phyloP scores from a whole-genome alignment of 805 yeast genomes.

The Kodamaea hsintzibuensis region DNA sequence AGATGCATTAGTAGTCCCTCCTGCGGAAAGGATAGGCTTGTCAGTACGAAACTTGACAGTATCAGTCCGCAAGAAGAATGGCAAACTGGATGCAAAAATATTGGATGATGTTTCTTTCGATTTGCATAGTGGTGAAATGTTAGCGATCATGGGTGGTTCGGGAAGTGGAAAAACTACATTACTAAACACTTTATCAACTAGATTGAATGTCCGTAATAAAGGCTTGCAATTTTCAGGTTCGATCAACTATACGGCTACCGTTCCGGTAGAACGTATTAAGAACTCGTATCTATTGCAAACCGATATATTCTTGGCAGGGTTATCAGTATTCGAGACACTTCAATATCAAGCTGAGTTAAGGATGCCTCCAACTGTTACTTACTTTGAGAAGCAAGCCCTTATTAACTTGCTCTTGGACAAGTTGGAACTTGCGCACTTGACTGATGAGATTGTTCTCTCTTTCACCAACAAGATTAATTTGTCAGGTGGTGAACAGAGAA shows the following conservation, averaged over 20 bases:
- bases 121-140: conserved; percentile 18
- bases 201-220: conserved; percentile 17
- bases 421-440: conserved; percentile 21
- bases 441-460: conserved; percentile 18
- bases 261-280: conserved; percentile 12
- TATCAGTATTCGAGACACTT: conserved; percentile 24
- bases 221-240: conserved; percentile 20
- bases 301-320: conserved; percentile 26
- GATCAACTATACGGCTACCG: conserved; percentile 15
- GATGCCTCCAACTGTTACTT: conserved; percentile 16
- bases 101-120: conserved; percentile 23
- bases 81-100: conserved; percentile 11
- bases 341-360: conserved; percentile 26
- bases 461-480: conserved; percentile 51
- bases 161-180: conserved; percentile 30
- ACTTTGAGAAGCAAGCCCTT: conserved; percentile 15
- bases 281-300: conserved; percentile 26
- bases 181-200: conserved; percentile 24
- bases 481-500: conserved; percentile 83
- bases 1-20: conserved; percentile 3
- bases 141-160: conserved; percentile 33
- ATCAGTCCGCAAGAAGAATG: conserved; percentile 4
- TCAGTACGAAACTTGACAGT: conserved; percentile 16
- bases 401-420: conserved; percentile 19
- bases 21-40: conserved; percentile 10